These are phyloP conservation scores for Rhodofomes roseus DNA, from an alignment of 1,284 basidiomycete species.

Conservation along the genomic window DNA sequence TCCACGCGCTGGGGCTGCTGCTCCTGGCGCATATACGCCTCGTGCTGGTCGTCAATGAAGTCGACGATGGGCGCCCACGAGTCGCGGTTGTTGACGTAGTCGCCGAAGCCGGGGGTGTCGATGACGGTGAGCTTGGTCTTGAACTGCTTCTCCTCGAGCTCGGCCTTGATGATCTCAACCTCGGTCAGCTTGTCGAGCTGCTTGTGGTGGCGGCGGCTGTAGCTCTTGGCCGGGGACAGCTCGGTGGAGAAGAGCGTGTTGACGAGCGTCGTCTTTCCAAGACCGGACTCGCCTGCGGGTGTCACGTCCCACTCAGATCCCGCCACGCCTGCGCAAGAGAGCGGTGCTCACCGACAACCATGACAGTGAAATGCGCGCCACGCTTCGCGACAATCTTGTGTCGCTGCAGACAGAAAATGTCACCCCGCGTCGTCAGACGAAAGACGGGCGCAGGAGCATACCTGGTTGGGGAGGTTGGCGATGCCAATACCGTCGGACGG, in stretches of 20 bases:
- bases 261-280: conserved; percentile 95
- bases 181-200: conserved; percentile 99
- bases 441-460: conserved; percentile 34
- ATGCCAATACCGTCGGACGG: conserved; percentile 77
- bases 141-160: conserved; percentile 98
- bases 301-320: neutral
- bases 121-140: conserved; percentile 99
- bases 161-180: conserved; percentile 94
- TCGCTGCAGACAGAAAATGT: conserved; percentile 47
- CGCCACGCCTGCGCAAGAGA: neutral
- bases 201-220: conserved; percentile 88
- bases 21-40: conserved; percentile 99
- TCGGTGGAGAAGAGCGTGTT: conserved; percentile 99
- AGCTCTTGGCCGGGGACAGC: conserved; percentile 90
- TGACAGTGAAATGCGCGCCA: conserved; percentile 97
- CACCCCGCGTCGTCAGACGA: conserved; percentile 9
- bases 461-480: conserved; percentile 97
- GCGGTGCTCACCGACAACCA: conserved; percentile 87
- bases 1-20: conserved; percentile 93
- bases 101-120: conserved; percentile 97
- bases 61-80: conserved; percentile 98
- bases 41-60: conserved; percentile 99
- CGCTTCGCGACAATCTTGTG: conserved; percentile 97
- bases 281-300: conserved; percentile 81
- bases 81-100: conserved; percentile 99